phyloP scores from a whole-genome alignment of 1,284 basidiomycete genomes.

The Marasmius tenuissimus region DNA sequence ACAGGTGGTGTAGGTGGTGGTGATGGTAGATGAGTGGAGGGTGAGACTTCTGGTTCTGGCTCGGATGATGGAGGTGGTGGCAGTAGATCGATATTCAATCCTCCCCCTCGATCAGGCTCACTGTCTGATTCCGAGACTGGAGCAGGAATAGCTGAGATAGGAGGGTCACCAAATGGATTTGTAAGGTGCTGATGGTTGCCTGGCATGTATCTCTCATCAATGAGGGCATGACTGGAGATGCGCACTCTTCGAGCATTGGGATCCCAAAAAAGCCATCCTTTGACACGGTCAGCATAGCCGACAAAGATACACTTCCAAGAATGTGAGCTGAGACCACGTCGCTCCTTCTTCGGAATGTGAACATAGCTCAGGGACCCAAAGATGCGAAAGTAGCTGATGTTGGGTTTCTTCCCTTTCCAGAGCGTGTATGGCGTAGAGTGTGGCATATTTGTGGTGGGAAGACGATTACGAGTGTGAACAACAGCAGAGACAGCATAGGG shows the following conservation, averaged over 20 bases:
- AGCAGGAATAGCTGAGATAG: not conserved
- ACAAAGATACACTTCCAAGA: constrained; percentile 34
- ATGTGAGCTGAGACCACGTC: constrained; percentile 24
- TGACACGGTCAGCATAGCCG: constrained; percentile 25
- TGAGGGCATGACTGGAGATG: constrained; percentile 24
- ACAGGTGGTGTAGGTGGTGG: not conserved
- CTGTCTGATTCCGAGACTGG: not conserved
- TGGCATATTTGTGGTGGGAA: constrained; percentile 16
- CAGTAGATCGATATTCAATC: not conserved
- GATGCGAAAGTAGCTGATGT: constrained; percentile 25
- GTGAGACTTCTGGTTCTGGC: not conserved
- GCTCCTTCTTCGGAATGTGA: constrained; percentile 30
- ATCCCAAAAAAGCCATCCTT: constrained; percentile 31
- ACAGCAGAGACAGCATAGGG: constrained; percentile 11
- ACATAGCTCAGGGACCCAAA: constrained; percentile 36
- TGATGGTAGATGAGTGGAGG: not conserved
- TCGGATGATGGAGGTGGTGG: not conserved
- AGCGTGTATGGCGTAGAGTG: constrained; percentile 2
- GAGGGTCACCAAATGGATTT: constrained; percentile 5
- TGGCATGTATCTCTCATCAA: constrained; percentile 26
- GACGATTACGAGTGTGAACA: constrained; percentile 14
- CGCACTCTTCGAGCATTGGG: constrained; percentile 19
- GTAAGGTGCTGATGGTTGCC: constrained; percentile 8
- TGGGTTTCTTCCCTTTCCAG: constrained; percentile 18
- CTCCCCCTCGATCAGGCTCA: constrained; percentile 10